Conservation (phyloP, 352 stramenopile genomes). For the Pythium rishiriense region DNA sequence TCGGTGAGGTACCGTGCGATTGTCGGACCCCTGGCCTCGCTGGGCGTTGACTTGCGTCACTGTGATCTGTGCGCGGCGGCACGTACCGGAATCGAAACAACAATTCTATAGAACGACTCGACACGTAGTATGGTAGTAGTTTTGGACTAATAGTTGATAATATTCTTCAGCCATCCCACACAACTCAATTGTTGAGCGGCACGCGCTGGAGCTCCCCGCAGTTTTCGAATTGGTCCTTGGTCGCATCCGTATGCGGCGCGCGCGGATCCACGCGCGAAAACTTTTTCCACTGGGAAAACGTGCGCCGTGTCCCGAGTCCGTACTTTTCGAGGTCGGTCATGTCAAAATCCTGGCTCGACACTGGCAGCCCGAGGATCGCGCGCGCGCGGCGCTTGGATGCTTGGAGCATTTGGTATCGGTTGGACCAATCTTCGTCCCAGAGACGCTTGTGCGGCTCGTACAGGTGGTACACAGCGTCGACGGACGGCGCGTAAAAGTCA, state of each 20-base stretch:
- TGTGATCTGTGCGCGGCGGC: constrained; percentile 59
- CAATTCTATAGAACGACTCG: constrained; percentile 59
- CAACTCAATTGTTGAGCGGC: constrained; percentile 13
- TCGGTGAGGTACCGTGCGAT: constrained; percentile 6
- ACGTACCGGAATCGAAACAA: constrained; percentile 55
- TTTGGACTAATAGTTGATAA: no score
- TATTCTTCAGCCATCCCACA: no score
- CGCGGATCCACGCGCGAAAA: constrained; percentile 71
- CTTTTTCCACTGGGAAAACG: constrained; percentile 70
- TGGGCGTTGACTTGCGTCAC: constrained; percentile 59
- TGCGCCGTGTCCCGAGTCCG: constrained; percentile 60
- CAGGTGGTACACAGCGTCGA: constrained; percentile 74
- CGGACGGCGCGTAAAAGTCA: constrained; percentile 74
- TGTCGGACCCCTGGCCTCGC: constrained; percentile 37
- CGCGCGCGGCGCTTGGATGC: constrained; percentile 67
- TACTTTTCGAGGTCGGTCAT: constrained; percentile 69
- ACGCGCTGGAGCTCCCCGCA: constrained; percentile 66
- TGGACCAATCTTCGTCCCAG: constrained; percentile 73
- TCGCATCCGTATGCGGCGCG: constrained; percentile 41
- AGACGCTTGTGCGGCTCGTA: constrained; percentile 75
- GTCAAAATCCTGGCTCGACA: constrained; percentile 68
- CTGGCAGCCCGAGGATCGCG: constrained; percentile 49
- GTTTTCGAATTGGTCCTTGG: constrained; percentile 64
- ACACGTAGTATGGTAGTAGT: constrained; percentile 63
- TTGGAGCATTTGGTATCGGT: constrained; percentile 62